phyloP scores from a whole-genome alignment of 129 eudicot species.

The Smallanthus sonchifolius region DNA sequence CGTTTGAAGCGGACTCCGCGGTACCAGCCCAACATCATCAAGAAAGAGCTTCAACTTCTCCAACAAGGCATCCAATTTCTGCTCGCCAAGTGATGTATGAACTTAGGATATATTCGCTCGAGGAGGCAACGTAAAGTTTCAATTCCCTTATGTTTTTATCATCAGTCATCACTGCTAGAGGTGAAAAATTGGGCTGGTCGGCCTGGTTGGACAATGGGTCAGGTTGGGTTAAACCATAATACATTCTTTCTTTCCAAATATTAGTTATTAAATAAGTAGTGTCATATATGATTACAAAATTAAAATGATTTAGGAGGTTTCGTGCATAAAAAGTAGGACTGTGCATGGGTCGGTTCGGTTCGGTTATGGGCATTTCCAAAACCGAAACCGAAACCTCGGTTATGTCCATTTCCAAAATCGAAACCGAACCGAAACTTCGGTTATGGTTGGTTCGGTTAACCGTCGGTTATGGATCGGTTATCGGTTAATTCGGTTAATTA shows the following conservation, averaged over 20 bases:
- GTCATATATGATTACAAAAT: neutral
- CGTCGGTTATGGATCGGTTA: no score
- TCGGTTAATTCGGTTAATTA: no score
- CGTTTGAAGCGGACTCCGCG: conserved; percentile 69
- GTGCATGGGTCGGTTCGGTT: no score
- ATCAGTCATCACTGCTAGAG: neutral
- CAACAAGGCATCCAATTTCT: conserved; percentile 79
- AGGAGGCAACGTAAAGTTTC: conserved; percentile 79
- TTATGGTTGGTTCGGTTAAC: no score
- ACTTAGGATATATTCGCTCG: conserved; percentile 93
- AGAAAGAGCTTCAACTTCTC: conserved; percentile 76
- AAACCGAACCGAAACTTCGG: no score
- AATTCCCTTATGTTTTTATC: neutral
- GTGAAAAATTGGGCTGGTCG: neutral
- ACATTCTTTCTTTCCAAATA: neutral
- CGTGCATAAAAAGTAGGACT: neutral
- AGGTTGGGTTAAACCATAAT: no score
- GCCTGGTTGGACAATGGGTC: neutral
- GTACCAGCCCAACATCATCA: conserved; percentile 46
- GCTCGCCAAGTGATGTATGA: conserved; percentile 89
- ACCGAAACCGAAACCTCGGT: no score
- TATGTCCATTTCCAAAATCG: no score
- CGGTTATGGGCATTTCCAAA: no score
- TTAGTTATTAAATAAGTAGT: neutral
- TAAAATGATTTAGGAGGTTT: neutral